Evolutionary conservation across 129 eudicot species (phyloP), one percentile per base, ranked within the genome.

Genomic region (Saposhnikovia divaricata): DNA sequence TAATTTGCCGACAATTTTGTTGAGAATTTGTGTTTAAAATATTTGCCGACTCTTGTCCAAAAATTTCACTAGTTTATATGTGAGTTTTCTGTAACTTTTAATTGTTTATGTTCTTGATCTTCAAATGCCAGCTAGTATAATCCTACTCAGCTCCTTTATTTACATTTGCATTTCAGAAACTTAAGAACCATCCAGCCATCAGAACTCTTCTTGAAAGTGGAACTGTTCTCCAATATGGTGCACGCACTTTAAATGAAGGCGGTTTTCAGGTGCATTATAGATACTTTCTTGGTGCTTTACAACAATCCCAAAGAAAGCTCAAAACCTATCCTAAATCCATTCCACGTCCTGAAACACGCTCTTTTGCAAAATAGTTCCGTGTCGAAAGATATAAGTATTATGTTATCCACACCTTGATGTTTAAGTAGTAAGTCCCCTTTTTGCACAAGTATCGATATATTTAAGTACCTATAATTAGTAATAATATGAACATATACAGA

Each of bases 241-340:
- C 99, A 63, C 96, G 99, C 23, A 87, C 99, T 55, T 87, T 95
- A 72, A 95, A 95, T 79, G 99, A 95, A 92, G 99, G 99, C 81
- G 99, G 99, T 77, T 92, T 87, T 87, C 99, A 95, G 98, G 98
- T 95, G 84, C 75, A 77, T 82, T 7, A 42, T 6, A 46, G 38
- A 48, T n/a, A 43, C 34, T 78, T 68, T 81, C 39, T 65, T 77
- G 23, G 55, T 69, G 68, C 31, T 28, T 37, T 63, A 63, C 44
- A 55, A 72, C 77, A 39, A 74, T 10, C 18, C 75, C 21, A 23
- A 25, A 15, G 71, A 77, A 18, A 50, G 23, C 46, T 34, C 7
- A 8, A 55, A 21, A 43, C 80, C 42, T 42, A 16, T 12, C 19
- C n/a, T 15, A 28, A 75, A 48, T 75, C n/a, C 5, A 27, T 75